Evolutionary conservation across 768 basidiomycete species (phyloP), one percentile per base, ranked within the genome.

Genomic region (Terana coerulea): DNA sequence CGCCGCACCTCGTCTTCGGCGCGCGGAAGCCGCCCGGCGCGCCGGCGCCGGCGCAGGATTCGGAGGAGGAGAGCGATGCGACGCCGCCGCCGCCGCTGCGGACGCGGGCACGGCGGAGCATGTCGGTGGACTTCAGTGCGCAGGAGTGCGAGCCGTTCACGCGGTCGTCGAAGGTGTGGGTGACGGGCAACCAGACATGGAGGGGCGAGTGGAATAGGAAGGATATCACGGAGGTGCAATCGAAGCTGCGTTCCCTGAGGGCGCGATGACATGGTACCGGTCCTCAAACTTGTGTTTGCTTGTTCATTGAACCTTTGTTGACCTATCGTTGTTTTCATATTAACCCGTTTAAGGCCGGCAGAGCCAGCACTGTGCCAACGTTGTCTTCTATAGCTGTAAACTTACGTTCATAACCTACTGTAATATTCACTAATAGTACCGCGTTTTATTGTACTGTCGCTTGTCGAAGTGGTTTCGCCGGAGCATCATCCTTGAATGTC

Each of bases 1-100:
- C 83, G 14, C 62, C 73, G 2, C 80, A 81, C 58, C 73, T 84
- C 22, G 74, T 84, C 37, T 67, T 72, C 29, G 59, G 45, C 30
- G 45, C 71, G 9, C 17, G 63, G 2, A 49, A 56, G 6, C 6
- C 49, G 3, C 12, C 37, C 22, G 28, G 24, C 5, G n/a, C n/a
- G n/a, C n/a, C n/a, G n/a, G 35, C 34, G 4, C 15, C 31, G 7
- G 39, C 28, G 22, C 37, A 40, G n/a, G 26, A 29, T 9, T 9
- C 9, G 6, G 25, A 48, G 10, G 15, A 37, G 37, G 25, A 31
- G 35, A 22, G 28, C n/a, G n/a, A n/a, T n/a, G n/a, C n/a, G n/a
- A n/a, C n/a, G 2, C 36, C 49, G 12, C 9, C 37, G n/a, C 12
- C 51, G 6, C 10, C 42, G 24, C 22, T 45, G 14, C 39, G 21